Base-by-base conservation (phyloP, 169 alveolate genomes). In the Theileria equi region DNA sequence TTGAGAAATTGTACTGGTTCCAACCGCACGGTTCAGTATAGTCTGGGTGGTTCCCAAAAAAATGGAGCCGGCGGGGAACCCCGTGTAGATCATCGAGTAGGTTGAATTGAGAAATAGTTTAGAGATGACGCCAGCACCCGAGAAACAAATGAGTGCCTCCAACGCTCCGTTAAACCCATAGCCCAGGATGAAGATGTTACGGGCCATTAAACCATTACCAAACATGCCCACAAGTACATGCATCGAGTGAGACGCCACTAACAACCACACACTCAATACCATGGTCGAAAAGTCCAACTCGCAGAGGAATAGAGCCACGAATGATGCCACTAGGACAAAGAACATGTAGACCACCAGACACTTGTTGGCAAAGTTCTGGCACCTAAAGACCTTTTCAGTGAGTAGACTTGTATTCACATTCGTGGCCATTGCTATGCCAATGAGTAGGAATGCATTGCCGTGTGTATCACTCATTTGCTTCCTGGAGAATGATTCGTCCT, bases 321-420 rank as follows among this genome's bases (percentile, higher is more conserved):
- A 19, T 4, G 34, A n/a, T 16, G 64, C 4, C 23, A 60, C 34
- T 11, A 47, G n/a, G 11, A 57, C 38, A 36, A 47, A 5, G 44
- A 29, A 26, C 3, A 60, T 43, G 40, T 44, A 57, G 5, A 10
- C 3, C 31, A 60, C 62, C 69, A 26, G 34, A 47, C 62, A 38
- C 11, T 60, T 48, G n/a, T 40, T 40, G 13, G 70, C 34, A 40
- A 60, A 60, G 29, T 60, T 60, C 25, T 40, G 48, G 40, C 70
- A 60, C n/a, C 28, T 11, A 21, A 60, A 60, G 16, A 60, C 7
- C 48, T 44, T 60, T 26, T 43, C 62, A 10, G 70, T 45, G 1
- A 60, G 40, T 10, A 60, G 44, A 17, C 70, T 47, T 8, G 44
- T 60, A 21, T 60, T 48, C 17, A 48, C 13, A 31, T 60, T 60